These are phyloP conservation scores for Phialocephala sp. DNA, from an alignment of 2,329 filamentous ascomycete genomes.

Conservation along the genomic window DNA sequence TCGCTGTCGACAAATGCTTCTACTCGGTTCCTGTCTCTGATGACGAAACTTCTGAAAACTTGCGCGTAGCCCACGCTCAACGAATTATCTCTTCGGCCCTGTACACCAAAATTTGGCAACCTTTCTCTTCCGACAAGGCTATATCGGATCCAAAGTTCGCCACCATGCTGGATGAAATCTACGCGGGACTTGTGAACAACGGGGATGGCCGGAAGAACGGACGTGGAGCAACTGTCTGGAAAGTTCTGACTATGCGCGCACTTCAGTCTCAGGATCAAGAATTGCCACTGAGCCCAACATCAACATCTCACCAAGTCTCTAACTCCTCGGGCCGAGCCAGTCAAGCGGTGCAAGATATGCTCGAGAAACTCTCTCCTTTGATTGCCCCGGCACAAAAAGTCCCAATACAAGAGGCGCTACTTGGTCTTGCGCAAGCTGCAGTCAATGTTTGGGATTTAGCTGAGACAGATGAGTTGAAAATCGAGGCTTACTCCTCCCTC, in stretches of 20 bases:
- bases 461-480: slow-evolving; percentile 20
- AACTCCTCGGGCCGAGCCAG: not conserved
- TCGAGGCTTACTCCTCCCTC: slow-evolving; percentile 19
- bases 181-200: slow-evolving; percentile 15
- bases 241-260: slow-evolving; percentile 29
- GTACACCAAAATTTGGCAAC: slow-evolving; percentile 26
- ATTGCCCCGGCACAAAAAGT: slow-evolving; percentile 17
- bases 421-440: slow-evolving; percentile 19
- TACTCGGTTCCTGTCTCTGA: slow-evolving; percentile 26
- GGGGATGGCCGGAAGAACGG: slow-evolving; percentile 12
- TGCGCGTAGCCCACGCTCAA: slow-evolving; percentile 28
- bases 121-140: slow-evolving; percentile 22
- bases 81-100: slow-evolving; percentile 28
- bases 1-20: slow-evolving; percentile 18
- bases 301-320: not conserved
- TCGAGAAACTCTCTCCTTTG: slow-evolving; percentile 12
- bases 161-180: slow-evolving; percentile 21
- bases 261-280: slow-evolving; percentile 16
- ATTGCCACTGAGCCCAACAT: slow-evolving; percentile 1
- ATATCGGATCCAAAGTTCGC: slow-evolving; percentile 16
- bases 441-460: slow-evolving; percentile 27
- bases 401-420: slow-evolving; percentile 12
- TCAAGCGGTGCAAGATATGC: not conserved
- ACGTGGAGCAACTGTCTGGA: slow-evolving; percentile 27
- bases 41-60: slow-evolving; percentile 22